These are phyloP conservation scores for Candolleomyces efflorescens DNA, from an alignment of 768 basidiomycete genomes.

Conservation along the genomic window DNA sequence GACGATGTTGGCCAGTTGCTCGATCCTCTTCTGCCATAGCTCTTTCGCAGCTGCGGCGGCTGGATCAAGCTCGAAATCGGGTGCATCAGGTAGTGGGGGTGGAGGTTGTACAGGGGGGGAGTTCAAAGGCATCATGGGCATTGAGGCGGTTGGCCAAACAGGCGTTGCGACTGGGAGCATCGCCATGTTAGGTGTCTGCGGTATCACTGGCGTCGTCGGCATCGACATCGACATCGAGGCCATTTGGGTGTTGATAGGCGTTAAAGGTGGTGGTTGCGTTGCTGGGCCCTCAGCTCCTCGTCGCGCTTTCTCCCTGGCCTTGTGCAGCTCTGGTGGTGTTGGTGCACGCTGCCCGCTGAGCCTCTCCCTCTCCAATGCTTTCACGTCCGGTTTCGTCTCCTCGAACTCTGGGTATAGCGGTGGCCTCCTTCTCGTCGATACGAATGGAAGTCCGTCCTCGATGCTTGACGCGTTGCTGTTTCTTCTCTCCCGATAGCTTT, in stretches of 20 bases:
- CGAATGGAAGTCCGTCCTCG: background rate
- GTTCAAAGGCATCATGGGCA: background rate
- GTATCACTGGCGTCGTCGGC: no score
- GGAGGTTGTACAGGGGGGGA: background rate
- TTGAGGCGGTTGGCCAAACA: background rate
- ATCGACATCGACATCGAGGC: background rate
- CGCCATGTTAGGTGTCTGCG: background rate
- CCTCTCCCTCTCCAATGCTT: background rate
- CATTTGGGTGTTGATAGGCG: background rate
- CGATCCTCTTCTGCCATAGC: slow-evolving; percentile 14
- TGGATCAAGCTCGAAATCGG: background rate
- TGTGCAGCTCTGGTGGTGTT: background rate
- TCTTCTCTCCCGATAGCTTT: background rate
- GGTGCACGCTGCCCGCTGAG: background rate
- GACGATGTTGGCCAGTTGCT: slow-evolving; percentile 4
- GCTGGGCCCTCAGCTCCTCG: background rate
- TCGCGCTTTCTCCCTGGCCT: background rate
- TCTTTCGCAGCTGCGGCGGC: slow-evolving; percentile 10
- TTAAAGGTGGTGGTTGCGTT: background rate
- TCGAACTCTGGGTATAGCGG: background rate
- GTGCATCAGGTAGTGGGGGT: slow-evolving; percentile 5
- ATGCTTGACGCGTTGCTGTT: slow-evolving; percentile 5
- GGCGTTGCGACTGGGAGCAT: slow-evolving; percentile 2
- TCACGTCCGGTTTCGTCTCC: background rate
- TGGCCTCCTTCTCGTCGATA: background rate